Evolutionary conservation across 208 protist genomes (phyloP), one percentile per base, ranked within the genome.

Genomic region (Leishmania tarentolae): DNA sequence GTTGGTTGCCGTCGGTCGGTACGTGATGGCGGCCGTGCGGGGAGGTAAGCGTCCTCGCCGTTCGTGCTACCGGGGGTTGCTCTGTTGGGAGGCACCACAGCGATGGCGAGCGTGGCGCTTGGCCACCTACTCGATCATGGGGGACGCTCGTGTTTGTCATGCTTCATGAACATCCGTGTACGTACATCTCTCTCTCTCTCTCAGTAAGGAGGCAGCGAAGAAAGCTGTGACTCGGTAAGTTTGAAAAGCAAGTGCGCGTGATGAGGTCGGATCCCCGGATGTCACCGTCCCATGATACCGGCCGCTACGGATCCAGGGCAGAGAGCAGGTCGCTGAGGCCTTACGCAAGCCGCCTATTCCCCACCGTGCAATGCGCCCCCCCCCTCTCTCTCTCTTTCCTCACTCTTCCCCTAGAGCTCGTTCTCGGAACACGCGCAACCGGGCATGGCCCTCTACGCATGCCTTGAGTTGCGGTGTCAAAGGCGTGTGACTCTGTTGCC

Each of bases 171-270:
- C 79, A 2, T 65, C 19, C 56, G 21, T 76, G n/a, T 47, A 5
- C 56, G 7, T 70, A 8, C 74, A 15, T 66, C 40, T 84, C 8
- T 84, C 37, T 78, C 61, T 72, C 61, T 68, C 4, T 19, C 21
- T 11, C 8, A 24, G 59, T n/a, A 21, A 40, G 59, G 31, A 66
- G 24, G 7, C 31, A 13, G 59, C 59, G 19, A 40, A 31, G n/a
- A 1, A 40, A 66, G 24, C n/a, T 66, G 59, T n/a, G n/a, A 66
- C 59, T 40, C 37, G 8, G n/a, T 66, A n/a, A 40, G 31, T 28
- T 8, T 40, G 59, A 66, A 66, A 40, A 6, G 59, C 11, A 37
- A 13, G 59, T 5, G n/a, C 24, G 59, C 13, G 31, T 66, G 59
- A 37, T 66, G 59, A 66, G 59, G 31, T 28, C n/a, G 11, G 59